Evolutionary conservation across 139 green algal species (phyloP), one percentile per base, ranked within the genome.

Genomic region (Dunaliella sp.): DNA sequence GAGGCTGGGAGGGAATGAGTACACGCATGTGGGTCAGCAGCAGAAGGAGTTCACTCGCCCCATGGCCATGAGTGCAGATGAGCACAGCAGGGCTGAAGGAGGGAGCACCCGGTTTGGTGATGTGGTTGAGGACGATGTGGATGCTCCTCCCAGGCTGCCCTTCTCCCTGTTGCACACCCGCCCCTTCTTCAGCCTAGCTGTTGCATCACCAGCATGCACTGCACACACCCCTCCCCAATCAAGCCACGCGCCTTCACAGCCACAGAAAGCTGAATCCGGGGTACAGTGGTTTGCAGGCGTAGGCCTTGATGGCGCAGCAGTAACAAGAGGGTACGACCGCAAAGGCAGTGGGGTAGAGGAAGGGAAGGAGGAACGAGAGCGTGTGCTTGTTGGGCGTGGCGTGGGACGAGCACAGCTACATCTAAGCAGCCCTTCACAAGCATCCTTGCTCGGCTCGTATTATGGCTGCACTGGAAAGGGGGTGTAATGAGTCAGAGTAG

Each of bases 141-240:
- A 65, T 65, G 74, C 57, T 85, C 33, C 48, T 85, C 80, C n/a
- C 36, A 22, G 1, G 82, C 82, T 79, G 57, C 48, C 48, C 16
- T 65, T 65, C 48, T 65, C 48, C 7, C 48, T 65, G 48, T 16
- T 65, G 48, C 48, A 16, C 48, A 65, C 48, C 7, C 48, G 48
- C 48, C 48, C 48, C 7, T 65, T 65, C 16, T 65, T 65, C 48
- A 65, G n/a, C n/a, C n/a, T n/a, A n/a, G n/a, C n/a, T n/a, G n/a
- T n/a, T n/a, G n/a, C n/a, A n/a, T n/a, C n/a, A n/a, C n/a, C n/a
- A n/a, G n/a, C n/a, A n/a, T n/a, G n/a, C n/a, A n/a, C n/a, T n/a
- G n/a, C n/a, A n/a, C n/a, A n/a, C n/a, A n/a, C n/a, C n/a, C n/a
- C n/a, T n/a, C n/a, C n/a, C n/a, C n/a, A n/a, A n/a, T n/a, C n/a